These are phyloP conservation scores for Eutrema yunnanense DNA, from an alignment of 345 rosid species.

Conservation along the genomic window DNA sequence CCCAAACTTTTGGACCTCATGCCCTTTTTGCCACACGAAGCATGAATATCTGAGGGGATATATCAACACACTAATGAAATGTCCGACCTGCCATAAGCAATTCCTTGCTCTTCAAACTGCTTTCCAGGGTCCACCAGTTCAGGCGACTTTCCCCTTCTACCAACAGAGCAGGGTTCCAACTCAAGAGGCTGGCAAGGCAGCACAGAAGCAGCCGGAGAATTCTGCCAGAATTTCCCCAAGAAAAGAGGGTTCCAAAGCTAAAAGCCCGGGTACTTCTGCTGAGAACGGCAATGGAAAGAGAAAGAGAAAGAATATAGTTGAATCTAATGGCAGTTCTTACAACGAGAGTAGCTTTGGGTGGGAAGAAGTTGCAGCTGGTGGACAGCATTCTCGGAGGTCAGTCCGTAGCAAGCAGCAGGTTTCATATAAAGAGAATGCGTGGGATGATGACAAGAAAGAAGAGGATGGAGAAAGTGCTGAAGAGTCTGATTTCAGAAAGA, in stretches of 20 bases:
- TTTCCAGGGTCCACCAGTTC: slow-evolving; percentile 31
- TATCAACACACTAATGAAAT: slow-evolving; percentile 34
- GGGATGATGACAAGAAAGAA: slow-evolving; percentile 45
- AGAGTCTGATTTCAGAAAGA: not conserved
- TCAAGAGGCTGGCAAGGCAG: slow-evolving; percentile 31
- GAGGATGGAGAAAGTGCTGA: slow-evolving; percentile 16
- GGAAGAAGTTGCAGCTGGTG: slow-evolving; percentile 41
- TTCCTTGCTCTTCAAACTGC: slow-evolving; percentile 45
- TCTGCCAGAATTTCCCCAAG: slow-evolving; percentile 24
- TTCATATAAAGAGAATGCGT: slow-evolving; percentile 52
- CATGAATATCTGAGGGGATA: slow-evolving; percentile 39
- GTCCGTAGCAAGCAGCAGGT: slow-evolving; percentile 56
- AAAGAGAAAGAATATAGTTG: slow-evolving; percentile 39
- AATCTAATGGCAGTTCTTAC: slow-evolving; percentile 54
- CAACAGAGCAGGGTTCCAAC: slow-evolving; percentile 41
- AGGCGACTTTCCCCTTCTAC: slow-evolving; percentile 25
- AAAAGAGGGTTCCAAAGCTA: slow-evolving; percentile 26
- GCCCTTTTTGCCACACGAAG: slow-evolving; percentile 55
- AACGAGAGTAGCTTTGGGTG: slow-evolving; percentile 36
- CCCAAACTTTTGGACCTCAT: slow-evolving; percentile 58
- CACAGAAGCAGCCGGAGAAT: slow-evolving; percentile 31
- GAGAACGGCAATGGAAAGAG: slow-evolving; percentile 42
- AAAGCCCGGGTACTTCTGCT: slow-evolving; percentile 3
- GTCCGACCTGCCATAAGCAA: slow-evolving; percentile 47
- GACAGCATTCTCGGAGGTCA: slow-evolving; percentile 54